Conservation (phyloP, 1,284 basidiomycete species). For the Moesziomyces sp. region DNA sequence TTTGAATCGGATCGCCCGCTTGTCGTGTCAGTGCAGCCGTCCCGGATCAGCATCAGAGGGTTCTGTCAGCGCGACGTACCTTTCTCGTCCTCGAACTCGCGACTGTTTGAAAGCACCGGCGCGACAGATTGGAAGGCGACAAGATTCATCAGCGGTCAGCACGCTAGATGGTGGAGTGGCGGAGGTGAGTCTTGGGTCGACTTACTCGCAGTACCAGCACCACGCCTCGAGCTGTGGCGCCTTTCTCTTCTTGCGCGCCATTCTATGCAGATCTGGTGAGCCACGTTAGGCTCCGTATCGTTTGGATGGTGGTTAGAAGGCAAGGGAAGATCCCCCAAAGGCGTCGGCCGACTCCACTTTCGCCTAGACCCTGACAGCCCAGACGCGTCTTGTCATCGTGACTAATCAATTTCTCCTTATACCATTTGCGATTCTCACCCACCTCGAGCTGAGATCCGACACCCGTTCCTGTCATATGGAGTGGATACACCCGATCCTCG, state of each 20-base stretch:
- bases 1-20: not conserved
- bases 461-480: too few species aligned
- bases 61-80: slow-evolving; percentile 22
- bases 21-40: not conserved
- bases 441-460: too few species aligned
- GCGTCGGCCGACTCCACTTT: slow-evolving; percentile 10
- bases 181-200: slow-evolving; percentile 1
- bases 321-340: not conserved
- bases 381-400: not conserved
- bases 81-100: slow-evolving; percentile 67
- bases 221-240: slow-evolving; percentile 72
- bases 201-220: slow-evolving; percentile 99
- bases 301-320: slow-evolving; percentile 7
- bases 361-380: slow-evolving; percentile 12
- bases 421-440: too few species aligned
- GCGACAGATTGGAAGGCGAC: not conserved
- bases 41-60: too few species aligned
- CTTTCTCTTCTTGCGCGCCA: slow-evolving; percentile 67
- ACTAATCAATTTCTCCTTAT: not conserved
- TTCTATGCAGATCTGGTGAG: slow-evolving; percentile 12
- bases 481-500: too few species aligned
- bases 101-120: slow-evolving; percentile 30
- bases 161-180: not conserved
- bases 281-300: not conserved
- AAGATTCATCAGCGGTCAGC: slow-evolving; percentile 12